Evolutionary conservation across 2,329 filamentous ascomycete species (phyloP).

Genomic region (Pyrenochaeta sp.): DNA sequence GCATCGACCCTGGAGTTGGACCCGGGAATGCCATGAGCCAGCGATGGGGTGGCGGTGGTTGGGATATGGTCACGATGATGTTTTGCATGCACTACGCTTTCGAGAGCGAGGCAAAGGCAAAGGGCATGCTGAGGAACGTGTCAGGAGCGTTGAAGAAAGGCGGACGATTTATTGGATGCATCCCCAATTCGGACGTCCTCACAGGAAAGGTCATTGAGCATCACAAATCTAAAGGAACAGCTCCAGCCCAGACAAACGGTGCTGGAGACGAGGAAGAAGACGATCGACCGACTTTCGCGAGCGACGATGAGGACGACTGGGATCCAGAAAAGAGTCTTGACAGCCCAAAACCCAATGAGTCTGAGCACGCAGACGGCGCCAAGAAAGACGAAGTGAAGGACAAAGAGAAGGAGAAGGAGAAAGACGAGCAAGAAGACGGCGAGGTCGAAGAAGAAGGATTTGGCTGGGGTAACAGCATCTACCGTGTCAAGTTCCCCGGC

Average conservation of each 20-base stretch:
- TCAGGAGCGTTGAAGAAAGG: conserved; percentile 91
- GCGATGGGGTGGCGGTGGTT: conserved; percentile 76
- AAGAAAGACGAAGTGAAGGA: conserved; percentile 33
- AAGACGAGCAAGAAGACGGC: conserved; percentile 59
- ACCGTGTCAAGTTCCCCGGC: conserved; percentile 86
- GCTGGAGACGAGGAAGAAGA: conserved; percentile 37
- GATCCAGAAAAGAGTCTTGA: conserved; percentile 57
- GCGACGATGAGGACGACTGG: conserved; percentile 53
- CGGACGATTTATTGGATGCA: conserved; percentile 91
- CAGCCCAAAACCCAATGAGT: conserved; percentile 44
- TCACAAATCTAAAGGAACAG: conserved; percentile 63
- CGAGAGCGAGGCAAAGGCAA: conserved; percentile 87
- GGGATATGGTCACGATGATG: conserved; percentile 98
- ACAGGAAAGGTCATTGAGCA: conserved; percentile 79
- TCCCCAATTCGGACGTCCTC: conserved; percentile 95
- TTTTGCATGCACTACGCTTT: conserved; percentile 99
- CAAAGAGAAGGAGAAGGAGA: conserved; percentile 34
- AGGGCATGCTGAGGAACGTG: conserved; percentile 93
- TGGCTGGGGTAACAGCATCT: conserved; percentile 93
- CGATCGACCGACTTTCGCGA: conserved; percentile 47
- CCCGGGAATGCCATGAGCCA: conserved; percentile 66
- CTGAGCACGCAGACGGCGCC: conserved; percentile 44
- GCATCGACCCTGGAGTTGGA: conserved; percentile 78
- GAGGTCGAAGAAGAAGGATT: conserved; percentile 58
- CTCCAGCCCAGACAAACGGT: conserved; percentile 48